A percentile compares a stretch with the other conserved stretches of the same genome.
phyloP scores from a whole-genome alignment of 257 asterid genomes.

The Solanum dulcamara region DNA sequence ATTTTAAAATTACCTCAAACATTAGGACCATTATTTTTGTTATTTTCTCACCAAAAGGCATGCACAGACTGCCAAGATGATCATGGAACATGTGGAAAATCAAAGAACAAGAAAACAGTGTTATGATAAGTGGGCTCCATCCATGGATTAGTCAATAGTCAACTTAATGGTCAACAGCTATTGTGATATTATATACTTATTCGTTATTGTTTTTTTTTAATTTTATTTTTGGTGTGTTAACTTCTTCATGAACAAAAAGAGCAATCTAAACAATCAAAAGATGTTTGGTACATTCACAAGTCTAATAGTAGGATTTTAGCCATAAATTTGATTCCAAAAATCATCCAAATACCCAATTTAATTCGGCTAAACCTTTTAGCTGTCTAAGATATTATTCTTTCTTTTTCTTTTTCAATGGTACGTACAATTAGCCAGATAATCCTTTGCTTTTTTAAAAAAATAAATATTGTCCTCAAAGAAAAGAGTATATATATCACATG shows the following conservation, averaged over 20 bases:
- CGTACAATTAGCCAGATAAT: background rate
- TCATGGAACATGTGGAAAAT: background rate
- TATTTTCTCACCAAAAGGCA: background rate
- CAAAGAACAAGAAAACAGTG: background rate
- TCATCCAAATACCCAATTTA: background rate
- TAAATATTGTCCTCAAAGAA: background rate
- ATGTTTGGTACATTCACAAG: slow-evolving; percentile 1
- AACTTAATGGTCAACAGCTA: background rate
- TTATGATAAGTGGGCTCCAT: slow-evolving; percentile 1
- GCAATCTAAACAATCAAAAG: background rate
- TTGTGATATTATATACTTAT: background rate
- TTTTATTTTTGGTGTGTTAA: background rate
- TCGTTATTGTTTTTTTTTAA: background rate
- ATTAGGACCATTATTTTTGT: background rate
- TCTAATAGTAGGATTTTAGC: background rate
- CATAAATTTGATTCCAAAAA: background rate
- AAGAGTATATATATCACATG: background rate
- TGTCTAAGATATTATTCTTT: background rate
- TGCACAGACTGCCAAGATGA: slow-evolving; percentile 9
- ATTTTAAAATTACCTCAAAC: background rate
- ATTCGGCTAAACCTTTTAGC: background rate
- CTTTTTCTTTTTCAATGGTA: background rate
- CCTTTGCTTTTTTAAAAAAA: background rate
- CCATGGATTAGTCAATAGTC: background rate
- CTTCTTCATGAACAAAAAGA: background rate